phyloP scores from a whole-genome alignment of 2,329 filamentous ascomycete species.

The Talaromyces marneffei region DNA sequence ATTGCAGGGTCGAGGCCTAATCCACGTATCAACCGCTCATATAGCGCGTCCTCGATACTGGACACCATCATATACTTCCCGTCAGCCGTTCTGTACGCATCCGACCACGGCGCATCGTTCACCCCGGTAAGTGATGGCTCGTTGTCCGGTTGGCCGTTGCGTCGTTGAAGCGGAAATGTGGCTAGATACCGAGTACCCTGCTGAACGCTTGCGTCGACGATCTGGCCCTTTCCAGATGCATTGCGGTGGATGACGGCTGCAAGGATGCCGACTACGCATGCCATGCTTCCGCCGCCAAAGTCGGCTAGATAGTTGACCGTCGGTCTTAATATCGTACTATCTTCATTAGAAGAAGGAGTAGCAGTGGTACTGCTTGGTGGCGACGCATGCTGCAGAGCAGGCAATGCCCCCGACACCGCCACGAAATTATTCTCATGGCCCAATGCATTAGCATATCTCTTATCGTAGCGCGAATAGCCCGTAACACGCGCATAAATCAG shows the following conservation, averaged over 20 bases:
- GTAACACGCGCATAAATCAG: conserved; percentile 11
- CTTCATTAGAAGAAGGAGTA: neutral
- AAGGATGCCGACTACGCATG: conserved; percentile 10
- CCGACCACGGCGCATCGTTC: conserved; percentile 8
- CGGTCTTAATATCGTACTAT: neutral
- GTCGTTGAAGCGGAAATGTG: conserved; percentile 8
- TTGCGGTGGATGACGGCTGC: conserved; percentile 6
- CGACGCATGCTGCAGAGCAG: conserved; percentile 9
- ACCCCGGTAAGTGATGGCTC: conserved; percentile 9
- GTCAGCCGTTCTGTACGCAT: conserved; percentile 10
- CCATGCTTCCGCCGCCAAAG: conserved; percentile 10
- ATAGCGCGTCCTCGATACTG: conserved; percentile 9
- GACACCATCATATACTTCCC: conserved; percentile 12
- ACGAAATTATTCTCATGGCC: conserved; percentile 13
- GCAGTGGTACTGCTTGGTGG: neutral
- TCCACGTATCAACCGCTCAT: conserved; percentile 9
- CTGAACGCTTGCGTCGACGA: conserved; percentile 14
- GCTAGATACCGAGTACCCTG: conserved; percentile 11
- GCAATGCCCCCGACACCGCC: conserved; percentile 11
- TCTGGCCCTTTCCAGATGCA: conserved; percentile 9
- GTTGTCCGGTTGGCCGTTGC: conserved; percentile 4
- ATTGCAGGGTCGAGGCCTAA: neutral
- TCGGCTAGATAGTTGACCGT: conserved; percentile 11
- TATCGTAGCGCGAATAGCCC: conserved; percentile 8
- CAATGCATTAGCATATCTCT: neutral